phyloP scores from a whole-genome alignment of 1,284 basidiomycete genomes.

The Trichosporon asahii region DNA sequence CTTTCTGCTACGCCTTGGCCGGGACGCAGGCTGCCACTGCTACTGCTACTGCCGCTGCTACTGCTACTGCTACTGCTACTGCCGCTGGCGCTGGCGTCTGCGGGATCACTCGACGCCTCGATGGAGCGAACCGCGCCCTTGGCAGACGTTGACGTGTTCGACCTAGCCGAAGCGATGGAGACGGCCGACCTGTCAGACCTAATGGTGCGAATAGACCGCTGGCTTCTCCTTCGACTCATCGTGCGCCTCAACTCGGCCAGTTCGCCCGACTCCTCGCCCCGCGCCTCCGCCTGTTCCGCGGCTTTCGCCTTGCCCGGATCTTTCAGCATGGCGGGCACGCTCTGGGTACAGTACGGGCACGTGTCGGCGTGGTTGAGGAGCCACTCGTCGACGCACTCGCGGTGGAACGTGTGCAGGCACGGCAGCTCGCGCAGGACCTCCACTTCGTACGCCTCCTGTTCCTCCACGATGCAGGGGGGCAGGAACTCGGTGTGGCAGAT shows the following conservation, averaged over 20 bases:
- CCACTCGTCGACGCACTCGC: conserved; percentile 44
- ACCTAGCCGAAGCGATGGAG: not conserved
- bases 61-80: too few relatives aligned
- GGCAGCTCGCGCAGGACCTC: conserved; percentile 32
- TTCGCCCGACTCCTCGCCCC: not conserved
- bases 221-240: not conserved
- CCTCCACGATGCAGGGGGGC: conserved; percentile 23
- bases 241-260: not conserved
- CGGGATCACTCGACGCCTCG: too few relatives aligned
- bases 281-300: not conserved
- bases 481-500: conserved; percentile 41
- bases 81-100: too few relatives aligned
- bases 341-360: conserved; percentile 41
- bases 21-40: too few relatives aligned
- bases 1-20: too few relatives aligned
- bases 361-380: conserved; percentile 31
- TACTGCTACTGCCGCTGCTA: too few relatives aligned
- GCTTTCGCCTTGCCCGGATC: not conserved
- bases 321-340: conserved; percentile 25
- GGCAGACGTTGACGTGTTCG: not conserved
- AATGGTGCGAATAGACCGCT: not conserved
- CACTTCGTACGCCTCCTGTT: conserved; percentile 31
- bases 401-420: conserved; percentile 43
- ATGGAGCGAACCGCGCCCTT: too few relatives aligned
- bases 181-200: not conserved